Base-by-base conservation (phyloP, 1,139 yeast genomes). In the Scheffersomyces lignicola region DNA sequence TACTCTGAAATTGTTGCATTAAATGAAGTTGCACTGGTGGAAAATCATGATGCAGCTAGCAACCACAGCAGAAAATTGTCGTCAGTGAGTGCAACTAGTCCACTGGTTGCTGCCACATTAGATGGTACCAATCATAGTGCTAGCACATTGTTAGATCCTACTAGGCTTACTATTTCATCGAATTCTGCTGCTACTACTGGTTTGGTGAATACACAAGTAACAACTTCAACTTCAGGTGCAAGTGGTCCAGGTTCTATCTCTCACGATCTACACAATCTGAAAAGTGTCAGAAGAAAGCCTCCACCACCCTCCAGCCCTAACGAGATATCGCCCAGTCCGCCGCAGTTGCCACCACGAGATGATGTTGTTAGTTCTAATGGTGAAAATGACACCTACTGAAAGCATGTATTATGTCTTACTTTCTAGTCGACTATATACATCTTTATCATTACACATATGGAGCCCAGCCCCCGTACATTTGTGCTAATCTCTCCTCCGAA, bases 401-500 rank as follows among this genome's bases (percentile, higher is more conserved):
- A 14, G n/a, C 24, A 30, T 30, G 16, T 23, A 29, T n/a, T 17
- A 11, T 25, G 16, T 8, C 18, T 27, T 14, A 27, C 11, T 7
- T 27, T 17, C 5, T 17, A 11, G 11, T 25, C 8, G 14, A n/a
- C 14, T 25, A 7, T 25, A 6, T 25, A 25, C 15, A 11, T 25
- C n/a, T 11, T 16, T 6, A 21, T 21, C 4, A 10, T 13, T 49
- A 67, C 10, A 67, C 49, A 45, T 65, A 86, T 2, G 97, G 83
- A 51, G 86, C 76, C 98, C 98, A 92, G 3, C 99, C 99, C 23
- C 86, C 80, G 58, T 88, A 94, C 98, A 94, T 92, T 47, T 75
- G 83, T 20, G 87, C 72, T 35, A 94, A 63, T 43, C 83, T 80
- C 35, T 81, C 86, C 5, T 69, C 65, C 4, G 88, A 80, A 0